Percentiles rank a stretch among this genome's conserved stretches.
Evolutionary conservation across 805 yeast genomes (phyloP).

Genomic region (Teunomyces cretensis): DNA sequence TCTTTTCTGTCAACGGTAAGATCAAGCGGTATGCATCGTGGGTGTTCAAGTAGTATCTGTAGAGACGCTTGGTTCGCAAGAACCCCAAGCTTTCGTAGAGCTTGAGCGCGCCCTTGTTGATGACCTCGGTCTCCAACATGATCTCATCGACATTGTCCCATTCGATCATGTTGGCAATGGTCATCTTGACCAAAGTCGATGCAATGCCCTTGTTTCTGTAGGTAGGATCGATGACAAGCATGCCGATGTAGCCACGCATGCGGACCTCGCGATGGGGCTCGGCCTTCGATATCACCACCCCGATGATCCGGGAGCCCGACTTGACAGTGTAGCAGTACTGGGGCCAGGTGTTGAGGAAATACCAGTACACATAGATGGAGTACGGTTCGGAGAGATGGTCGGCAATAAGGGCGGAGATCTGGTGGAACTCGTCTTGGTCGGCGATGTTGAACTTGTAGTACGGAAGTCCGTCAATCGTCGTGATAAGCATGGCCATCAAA

Average conservation of each 20-base stretch:
- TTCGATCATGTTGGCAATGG: slow-evolving; percentile 64
- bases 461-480: slow-evolving; percentile 17
- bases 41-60: slow-evolving; percentile 84
- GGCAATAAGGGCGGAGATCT: slow-evolving; percentile 58
- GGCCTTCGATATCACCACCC: slow-evolving; percentile 80
- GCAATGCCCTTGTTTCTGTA: slow-evolving; percentile 85
- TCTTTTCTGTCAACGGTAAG: slow-evolving; percentile 67
- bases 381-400: slow-evolving; percentile 89
- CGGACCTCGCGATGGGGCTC: slow-evolving; percentile 75
- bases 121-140: slow-evolving; percentile 90
- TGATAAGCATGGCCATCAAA: slow-evolving; percentile 5
- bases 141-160: slow-evolving; percentile 76
- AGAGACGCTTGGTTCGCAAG: slow-evolving; percentile 69
- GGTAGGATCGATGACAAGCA: slow-evolving; percentile 79
- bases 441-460: slow-evolving; percentile 23
- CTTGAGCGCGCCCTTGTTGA: slow-evolving; percentile 65
- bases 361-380: slow-evolving; percentile 88
- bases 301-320: slow-evolving; percentile 50
- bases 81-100: slow-evolving; percentile 79
- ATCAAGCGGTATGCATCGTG: slow-evolving; percentile 91
- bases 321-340: slow-evolving; percentile 70
- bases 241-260: slow-evolving; percentile 89
- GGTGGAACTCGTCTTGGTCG: slow-evolving; percentile 42
- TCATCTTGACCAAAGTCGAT: slow-evolving; percentile 58
- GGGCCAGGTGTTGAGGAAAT: slow-evolving; percentile 90